Base-by-base conservation (phyloP, 108 stramenopile genomes). In the Fistulifera pelliculosa region DNA sequence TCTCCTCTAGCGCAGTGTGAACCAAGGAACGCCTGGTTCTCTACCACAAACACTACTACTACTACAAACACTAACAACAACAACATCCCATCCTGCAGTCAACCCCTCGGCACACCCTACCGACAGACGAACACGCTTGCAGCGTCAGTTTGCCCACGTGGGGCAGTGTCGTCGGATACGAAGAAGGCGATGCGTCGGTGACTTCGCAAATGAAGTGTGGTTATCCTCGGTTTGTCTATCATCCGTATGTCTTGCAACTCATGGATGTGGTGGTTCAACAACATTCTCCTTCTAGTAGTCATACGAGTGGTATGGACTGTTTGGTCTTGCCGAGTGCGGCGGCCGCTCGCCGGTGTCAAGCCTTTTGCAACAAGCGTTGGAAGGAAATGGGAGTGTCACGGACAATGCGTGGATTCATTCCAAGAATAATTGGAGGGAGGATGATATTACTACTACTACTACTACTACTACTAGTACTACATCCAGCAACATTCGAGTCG, bases 141-240 rank as follows among this genome's bases (percentile, higher is more conserved):
- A 71, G 70, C 24, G 77, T 79, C 28, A 71, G 70, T 15, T 58
- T 79, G 15, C 77, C 77, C 8, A 75, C 73, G 2, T 79, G 77
- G 77, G 62, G 60, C 39, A 64, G 66, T 16, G 77, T 79, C 10
- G 77, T 79, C 12, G 77, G 77, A 12, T 79, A 79, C 62, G 77
- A 79, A 66, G 77, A 79, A 58, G 92, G 87, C 49, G 66, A 79
- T 66, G 39, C 78, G 54, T 35, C 65, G 55, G 61, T 78, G 43
- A 61, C 68, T 26, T 39, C 54, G 54, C 67, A 68, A 51, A 35
- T 93, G 74, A 76, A 65, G 56, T 74, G 75, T 68, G 68, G 82
- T 8, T 83, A 83, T 58, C 82, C 82, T 12, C 72, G 82, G 6
- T 83, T 83, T 59, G 78, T 83, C 21, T 83, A 83, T 47, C 82